These are phyloP conservation scores for Eustoma russellianum DNA, from an alignment of 257 asterid genomes.

Conservation along the genomic window DNA sequence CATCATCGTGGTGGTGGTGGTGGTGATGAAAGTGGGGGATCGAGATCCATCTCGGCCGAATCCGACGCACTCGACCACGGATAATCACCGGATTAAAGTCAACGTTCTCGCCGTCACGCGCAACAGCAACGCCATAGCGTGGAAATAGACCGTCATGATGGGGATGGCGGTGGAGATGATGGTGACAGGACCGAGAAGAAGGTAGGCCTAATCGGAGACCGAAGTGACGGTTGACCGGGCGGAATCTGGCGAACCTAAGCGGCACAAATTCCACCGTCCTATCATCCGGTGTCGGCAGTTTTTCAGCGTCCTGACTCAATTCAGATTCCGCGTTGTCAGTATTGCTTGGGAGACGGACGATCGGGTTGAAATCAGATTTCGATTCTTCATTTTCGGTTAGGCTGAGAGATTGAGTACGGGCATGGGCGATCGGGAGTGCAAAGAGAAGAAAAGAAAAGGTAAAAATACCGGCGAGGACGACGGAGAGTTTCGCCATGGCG, in stretches of 20 bases:
- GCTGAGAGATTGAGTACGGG: conserved; percentile 17
- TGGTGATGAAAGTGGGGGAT: conserved; percentile 19
- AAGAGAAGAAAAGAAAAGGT: conserved; percentile 26
- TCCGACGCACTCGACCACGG: conserved; percentile 16
- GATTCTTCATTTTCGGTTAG: conserved; percentile 17
- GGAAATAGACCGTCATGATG: conserved; percentile 14
- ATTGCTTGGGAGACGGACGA: conserved; percentile 22
- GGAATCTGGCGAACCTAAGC: conserved; percentile 18
- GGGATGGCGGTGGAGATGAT: conserved; percentile 30
- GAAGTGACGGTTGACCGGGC: conserved; percentile 40
- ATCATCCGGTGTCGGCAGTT: no score
- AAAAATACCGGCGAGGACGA: neutral
- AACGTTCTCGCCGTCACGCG: conserved; percentile 25
- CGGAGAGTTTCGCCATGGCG: conserved; percentile 31
- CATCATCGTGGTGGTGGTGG: conserved; percentile 14
- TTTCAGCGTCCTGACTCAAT: no score
- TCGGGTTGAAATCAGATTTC: conserved; percentile 8
- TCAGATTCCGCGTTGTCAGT: no score
- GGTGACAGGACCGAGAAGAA: conserved; percentile 13
- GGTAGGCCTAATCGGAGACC: conserved; percentile 11
- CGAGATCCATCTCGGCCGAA: conserved; percentile 23
- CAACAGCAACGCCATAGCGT: conserved; percentile 35
- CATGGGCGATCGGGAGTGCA: conserved; percentile 29
- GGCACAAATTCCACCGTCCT: conserved; percentile 15
- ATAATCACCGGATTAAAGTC: conserved; percentile 20